Base-by-base conservation (phyloP, 176 grass and related monocot genomes). In the Leersia perrieri region DNA sequence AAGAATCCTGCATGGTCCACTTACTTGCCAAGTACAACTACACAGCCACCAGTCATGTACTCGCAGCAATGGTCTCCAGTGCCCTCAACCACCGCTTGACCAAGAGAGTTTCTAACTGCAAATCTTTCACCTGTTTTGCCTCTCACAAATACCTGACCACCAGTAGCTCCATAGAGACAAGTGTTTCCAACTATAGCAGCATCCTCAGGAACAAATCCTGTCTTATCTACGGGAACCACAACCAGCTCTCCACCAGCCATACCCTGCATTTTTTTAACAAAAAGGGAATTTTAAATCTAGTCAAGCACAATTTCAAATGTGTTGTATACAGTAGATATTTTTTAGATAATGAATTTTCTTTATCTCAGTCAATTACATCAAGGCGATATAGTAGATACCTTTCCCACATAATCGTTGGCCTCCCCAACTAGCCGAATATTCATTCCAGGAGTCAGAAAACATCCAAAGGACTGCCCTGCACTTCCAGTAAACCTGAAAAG, bases 21-120 rank as follows among this genome's bases (percentile, higher is more conserved):
- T 83, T 87, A 99, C 97, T 99, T 95, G 85, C 97, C 97, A 42
- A 99, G 97, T 73, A 99, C 91, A 80, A 99, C 97, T 62, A 99
- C 93, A 77, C 97, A 99, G 33, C 97, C 97, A 69, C 97, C 97
- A 44, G 97, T 99, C 97, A 99, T 99, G 85, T 99, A 99, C 77
- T 99, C 97, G 22, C 93, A 99, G 70, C 97, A 99, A 87, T 99
- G 97, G 84, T 99, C 97, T 62, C 97, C 97, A 44, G 97, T 99
- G 61, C 97, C 97, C 90, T 99, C 97, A 67, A 99, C 97, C 60
- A 99, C 97, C 63, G 97, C 97, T 86, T 95, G 87, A 20, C 84
- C 93, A 47, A 99, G 90, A 80, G 97, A 99, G 78, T 99, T 99
- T 75, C 97, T 91, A 57, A 99, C 97, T 11, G 97, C 97, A 87